These are phyloP conservation scores for Mycena galopus DNA, from an alignment of 768 basidiomycete genomes.

Conservation along the genomic window DNA sequence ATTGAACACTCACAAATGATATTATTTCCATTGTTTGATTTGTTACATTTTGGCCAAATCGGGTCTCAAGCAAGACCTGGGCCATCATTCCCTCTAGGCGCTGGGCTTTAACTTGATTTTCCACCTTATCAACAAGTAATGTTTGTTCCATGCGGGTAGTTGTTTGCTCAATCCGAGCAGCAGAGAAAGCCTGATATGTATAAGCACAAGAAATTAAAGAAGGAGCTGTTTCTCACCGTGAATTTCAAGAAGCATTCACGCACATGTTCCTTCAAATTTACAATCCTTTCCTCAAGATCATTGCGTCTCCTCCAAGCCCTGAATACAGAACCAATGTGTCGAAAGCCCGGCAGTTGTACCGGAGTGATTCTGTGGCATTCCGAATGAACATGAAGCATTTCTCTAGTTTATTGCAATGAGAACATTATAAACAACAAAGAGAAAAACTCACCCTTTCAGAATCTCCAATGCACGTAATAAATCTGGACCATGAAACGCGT, in stretches of 20 bases:
- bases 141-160: conserved; percentile 19
- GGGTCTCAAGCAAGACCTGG: conserved; percentile 1
- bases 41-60: conserved; percentile 15
- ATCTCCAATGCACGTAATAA: conserved; percentile 10
- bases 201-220: too few species aligned
- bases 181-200: too few species aligned
- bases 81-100: conserved; percentile 24
- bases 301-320: conserved; percentile 25
- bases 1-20: not conserved
- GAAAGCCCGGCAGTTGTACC: not conserved
- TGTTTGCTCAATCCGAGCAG: not conserved
- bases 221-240: too few species aligned
- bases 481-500: conserved; percentile 2
- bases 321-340: not conserved
- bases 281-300: conserved; percentile 19
- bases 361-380: not conserved
- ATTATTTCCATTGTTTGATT: conserved; percentile 18
- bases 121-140: not conserved
- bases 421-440: too few species aligned
- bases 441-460: conserved; percentile 20
- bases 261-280: conserved; percentile 21
- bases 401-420: not conserved
- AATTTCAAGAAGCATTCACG: conserved; percentile 26
- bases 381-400: conserved; percentile 17
- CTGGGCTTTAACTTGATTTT: conserved; percentile 18